Evolutionary conservation across 2,329 filamentous ascomycete species (phyloP).

Genomic region (Calonectria montana): DNA sequence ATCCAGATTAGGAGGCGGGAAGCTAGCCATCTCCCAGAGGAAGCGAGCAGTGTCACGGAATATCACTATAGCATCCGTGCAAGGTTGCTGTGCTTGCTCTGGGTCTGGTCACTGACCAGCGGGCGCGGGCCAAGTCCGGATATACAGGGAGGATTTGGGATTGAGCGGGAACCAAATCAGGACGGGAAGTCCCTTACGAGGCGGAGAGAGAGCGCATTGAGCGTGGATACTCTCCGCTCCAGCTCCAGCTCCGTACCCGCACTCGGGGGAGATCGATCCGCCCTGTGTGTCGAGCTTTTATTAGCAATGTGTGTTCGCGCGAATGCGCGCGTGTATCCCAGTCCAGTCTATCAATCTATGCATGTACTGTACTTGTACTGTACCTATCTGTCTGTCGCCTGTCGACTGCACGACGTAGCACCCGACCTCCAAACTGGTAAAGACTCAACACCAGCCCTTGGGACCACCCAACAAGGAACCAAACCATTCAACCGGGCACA

Average conservation of each 20-base stretch:
- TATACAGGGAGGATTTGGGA: background rate
- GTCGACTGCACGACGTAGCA: background rate
- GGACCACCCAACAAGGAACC: background rate
- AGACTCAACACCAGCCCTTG: background rate
- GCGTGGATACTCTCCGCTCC: conserved; percentile 15
- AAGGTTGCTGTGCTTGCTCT: conserved; percentile 28
- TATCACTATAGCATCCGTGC: conserved; percentile 22
- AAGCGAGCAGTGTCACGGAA: conserved; percentile 21
- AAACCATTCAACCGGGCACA: conserved; percentile 17
- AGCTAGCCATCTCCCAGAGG: conserved; percentile 21
- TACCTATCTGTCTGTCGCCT: background rate
- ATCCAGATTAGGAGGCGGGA: conserved; percentile 39
- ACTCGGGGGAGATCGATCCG: conserved; percentile 1
- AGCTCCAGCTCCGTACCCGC: conserved; percentile 8
- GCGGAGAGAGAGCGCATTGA: conserved; percentile 10
- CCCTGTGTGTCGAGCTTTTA: conserved; percentile 6
- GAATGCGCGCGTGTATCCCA: background rate
- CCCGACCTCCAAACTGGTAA: background rate
- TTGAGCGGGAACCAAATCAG: conserved; percentile 14
- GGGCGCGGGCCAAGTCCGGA: conserved; percentile 21
- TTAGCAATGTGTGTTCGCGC: background rate
- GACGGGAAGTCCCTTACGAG: conserved; percentile 19
- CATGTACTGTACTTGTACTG: too few relatives aligned
- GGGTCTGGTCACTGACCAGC: conserved; percentile 25
- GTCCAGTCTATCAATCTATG: background rate